Evolutionary conservation across 495 filamentous ascomycete species (phyloP), one percentile per base, ranked within the genome.

Genomic region (Paragyromitra xinjiangensis): DNA sequence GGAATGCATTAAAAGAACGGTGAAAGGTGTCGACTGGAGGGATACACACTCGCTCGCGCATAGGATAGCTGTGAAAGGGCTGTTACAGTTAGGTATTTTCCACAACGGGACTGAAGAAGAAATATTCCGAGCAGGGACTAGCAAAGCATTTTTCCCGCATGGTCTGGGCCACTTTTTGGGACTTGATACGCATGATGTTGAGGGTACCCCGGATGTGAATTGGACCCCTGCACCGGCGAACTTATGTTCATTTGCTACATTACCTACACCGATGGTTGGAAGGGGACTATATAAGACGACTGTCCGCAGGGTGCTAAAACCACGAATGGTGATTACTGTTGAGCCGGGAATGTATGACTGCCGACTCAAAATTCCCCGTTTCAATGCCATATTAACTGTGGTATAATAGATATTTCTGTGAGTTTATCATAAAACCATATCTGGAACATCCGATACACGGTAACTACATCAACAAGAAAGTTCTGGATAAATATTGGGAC

Each of bases 151-250:
- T 84, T 96, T 97, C 84, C 94, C 95, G 2, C 95, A 98, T 83
- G 95, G 95, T 1, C 86, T 95, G 14, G 93, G 93, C 11, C 94
- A 98, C 83, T 93, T 97, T 82, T 85, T 97, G 44, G 95, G 95
- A 0, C 87, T 98, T 16, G 95, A 98, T 83, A 91, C 93, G 50
- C 95, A 98, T 80, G 95, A 98, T 84, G 90, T 92, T 6, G 88
- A 88, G 5, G 86, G 84, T 7, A 83, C 84, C 29, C 84, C 86
- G 2, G 85, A 88, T 64, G 68, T 80, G 40, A 51, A 87, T 84
- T 77, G 85, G 84, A n/a, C 45, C 81, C 40, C 64, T 12, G 34
- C 62, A 1, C 14, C 62, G 8, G 63, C 26, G 14, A 48, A 53
- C 19, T 5, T 69, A 34, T 70, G 68, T 68, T 66, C 78, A n/a